Percentiles rank a stretch among this genome's conserved stretches.
phyloP scores from a whole-genome alignment of 768 basidiomycete genomes.

The Tricholoma matsutake region DNA sequence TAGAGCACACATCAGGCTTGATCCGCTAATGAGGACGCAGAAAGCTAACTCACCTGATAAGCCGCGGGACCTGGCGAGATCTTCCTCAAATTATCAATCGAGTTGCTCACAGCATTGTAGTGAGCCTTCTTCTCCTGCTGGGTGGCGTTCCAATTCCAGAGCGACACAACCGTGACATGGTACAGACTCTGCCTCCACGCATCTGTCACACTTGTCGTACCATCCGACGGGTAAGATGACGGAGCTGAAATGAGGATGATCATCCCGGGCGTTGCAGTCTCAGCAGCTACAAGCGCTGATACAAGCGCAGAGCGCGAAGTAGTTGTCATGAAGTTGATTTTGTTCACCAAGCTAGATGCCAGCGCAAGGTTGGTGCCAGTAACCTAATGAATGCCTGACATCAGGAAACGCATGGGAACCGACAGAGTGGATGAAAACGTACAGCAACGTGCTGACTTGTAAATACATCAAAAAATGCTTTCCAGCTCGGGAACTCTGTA shows the following conservation, averaged over 20 bases:
- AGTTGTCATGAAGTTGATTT: slow-evolving; percentile 34
- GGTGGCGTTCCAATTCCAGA: slow-evolving; percentile 48
- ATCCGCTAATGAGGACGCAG: not conserved
- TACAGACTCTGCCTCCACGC: slow-evolving; percentile 45
- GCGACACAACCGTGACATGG: slow-evolving; percentile 40
- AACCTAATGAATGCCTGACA: slow-evolving; percentile 23
- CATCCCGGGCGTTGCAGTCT: slow-evolving; percentile 35
- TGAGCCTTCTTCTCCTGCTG: slow-evolving; percentile 28
- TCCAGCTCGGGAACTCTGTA: slow-evolving; percentile 41
- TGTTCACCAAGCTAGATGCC: slow-evolving; percentile 43
- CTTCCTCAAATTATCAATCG: slow-evolving; percentile 38
- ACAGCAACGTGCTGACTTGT: slow-evolving; percentile 37
- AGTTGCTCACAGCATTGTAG: slow-evolving; percentile 33
- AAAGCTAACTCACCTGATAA: slow-evolving; percentile 34
- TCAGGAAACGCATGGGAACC: slow-evolving; percentile 1
- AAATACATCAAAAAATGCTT: slow-evolving; percentile 37
- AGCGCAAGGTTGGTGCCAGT: slow-evolving; percentile 38
- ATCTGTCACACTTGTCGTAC: slow-evolving; percentile 40
- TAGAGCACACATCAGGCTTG: not conserved
- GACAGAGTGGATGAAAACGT: slow-evolving; percentile 9
- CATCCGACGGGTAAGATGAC: slow-evolving; percentile 29
- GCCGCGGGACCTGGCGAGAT: slow-evolving; percentile 46
- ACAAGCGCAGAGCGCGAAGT: slow-evolving; percentile 29
- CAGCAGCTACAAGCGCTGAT: slow-evolving; percentile 32
- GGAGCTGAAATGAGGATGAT: slow-evolving; percentile 42